Conservation (phyloP, 192 early-diverging fungal genomes). For the Rhizoclosmatium sp. region DNA sequence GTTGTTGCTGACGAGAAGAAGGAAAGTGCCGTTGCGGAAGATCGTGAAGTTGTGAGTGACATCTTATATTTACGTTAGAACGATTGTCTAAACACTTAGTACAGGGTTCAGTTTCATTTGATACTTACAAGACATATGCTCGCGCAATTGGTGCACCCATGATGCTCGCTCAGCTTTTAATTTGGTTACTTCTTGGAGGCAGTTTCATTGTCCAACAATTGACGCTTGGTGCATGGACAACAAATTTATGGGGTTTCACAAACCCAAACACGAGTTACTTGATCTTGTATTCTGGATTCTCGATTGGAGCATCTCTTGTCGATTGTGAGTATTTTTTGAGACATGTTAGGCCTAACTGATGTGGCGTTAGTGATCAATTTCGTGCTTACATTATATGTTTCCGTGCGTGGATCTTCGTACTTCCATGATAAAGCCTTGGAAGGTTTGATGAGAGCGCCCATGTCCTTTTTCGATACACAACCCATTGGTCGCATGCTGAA, state of each 20-base stretch:
- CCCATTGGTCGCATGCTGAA: conserved; percentile 43
- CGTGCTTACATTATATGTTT: not conserved
- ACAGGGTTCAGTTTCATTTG: conserved; percentile 16
- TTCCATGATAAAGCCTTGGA: conserved; percentile 59
- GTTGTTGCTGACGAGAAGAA: conserved; percentile 6
- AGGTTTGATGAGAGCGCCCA: conserved; percentile 57
- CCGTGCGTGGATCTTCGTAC: conserved; percentile 51
- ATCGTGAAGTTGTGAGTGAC: conserved; percentile 11
- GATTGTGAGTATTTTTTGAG: conserved; percentile 20
- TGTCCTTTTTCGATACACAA: conserved; percentile 47
- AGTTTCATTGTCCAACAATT: conserved; percentile 14
- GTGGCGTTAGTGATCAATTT: conserved; percentile 6
- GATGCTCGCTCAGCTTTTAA: not conserved
- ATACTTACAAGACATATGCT: conserved; percentile 1
- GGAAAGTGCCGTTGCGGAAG: conserved; percentile 27
- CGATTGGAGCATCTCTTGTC: not conserved
- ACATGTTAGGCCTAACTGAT: conserved; percentile 5
- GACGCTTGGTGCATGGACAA: conserved; percentile 24
- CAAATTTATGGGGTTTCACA: conserved; percentile 4
- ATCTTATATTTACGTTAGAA: not conserved
- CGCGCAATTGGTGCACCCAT: conserved; percentile 7
- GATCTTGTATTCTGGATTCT: not conserved
- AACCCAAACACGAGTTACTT: conserved; percentile 12
- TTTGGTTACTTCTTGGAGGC: not conserved
- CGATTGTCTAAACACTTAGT: not conserved